phyloP scores from a whole-genome alignment of 2,329 filamentous ascomycete species.

The Nothophaeocryptopus gaeumannii region DNA sequence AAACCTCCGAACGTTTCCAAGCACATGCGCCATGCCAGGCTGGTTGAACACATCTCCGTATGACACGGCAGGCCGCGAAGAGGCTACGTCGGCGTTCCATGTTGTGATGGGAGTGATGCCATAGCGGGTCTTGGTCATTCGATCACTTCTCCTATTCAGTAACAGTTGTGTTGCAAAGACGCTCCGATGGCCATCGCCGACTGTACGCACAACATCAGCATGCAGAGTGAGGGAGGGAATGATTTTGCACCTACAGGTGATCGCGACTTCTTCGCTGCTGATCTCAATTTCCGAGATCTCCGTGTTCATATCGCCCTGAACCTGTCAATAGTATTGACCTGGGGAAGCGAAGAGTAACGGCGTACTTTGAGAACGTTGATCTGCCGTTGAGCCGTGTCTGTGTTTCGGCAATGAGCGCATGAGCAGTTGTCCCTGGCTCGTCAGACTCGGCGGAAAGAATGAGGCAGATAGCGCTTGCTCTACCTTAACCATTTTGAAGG shows the following conservation, averaged over 20 bases:
- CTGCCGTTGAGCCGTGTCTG: conserved; percentile 31
- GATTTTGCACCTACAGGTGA: conserved; percentile 19
- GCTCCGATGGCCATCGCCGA: conserved; percentile 27
- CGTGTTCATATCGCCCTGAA: conserved; percentile 15
- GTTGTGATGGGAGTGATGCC: conserved; percentile 15
- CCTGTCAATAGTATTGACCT: neutral
- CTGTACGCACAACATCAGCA: conserved; percentile 12
- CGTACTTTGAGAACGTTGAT: conserved; percentile 33
- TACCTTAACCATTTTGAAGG: conserved; percentile 24
- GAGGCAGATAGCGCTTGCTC: neutral
- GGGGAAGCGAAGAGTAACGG: neutral
- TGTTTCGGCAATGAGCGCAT: conserved; percentile 30
- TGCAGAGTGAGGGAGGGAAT: neutral
- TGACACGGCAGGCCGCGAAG: conserved; percentile 27
- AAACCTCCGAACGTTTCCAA: conserved; percentile 46
- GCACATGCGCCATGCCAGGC: conserved; percentile 26
- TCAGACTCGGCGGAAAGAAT: conserved; percentile 1
- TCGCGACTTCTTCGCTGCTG: conserved; percentile 9
- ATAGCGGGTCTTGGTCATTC: conserved; percentile 18
- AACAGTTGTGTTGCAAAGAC: conserved; percentile 11
- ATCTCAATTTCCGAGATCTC: conserved; percentile 16
- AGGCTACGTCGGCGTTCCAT: conserved; percentile 29
- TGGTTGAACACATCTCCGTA: conserved; percentile 19
- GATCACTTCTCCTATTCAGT: conserved; percentile 10
- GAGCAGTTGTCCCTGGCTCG: conserved; percentile 27